Percentiles rank a stretch among this genome's conserved stretches.
phyloP scores from a whole-genome alignment of 768 basidiomycete genomes.

The Amanita polypyramis region DNA sequence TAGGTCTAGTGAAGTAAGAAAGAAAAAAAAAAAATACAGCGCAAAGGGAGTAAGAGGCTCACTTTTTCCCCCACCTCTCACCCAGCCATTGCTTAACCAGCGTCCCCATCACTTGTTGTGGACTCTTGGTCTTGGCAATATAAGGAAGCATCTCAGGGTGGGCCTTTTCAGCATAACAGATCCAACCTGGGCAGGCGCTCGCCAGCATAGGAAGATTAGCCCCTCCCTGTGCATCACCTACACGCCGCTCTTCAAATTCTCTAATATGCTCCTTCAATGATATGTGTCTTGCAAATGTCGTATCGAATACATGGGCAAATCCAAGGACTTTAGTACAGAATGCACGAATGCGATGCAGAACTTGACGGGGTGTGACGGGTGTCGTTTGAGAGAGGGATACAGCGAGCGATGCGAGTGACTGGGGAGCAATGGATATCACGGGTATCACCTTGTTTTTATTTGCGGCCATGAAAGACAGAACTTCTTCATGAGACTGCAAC shows the following conservation, averaged over 20 bases:
- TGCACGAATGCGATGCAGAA: constrained; percentile 60
- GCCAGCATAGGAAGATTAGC: constrained; percentile 83
- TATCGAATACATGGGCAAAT: constrained; percentile 83
- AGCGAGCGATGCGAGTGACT: constrained; percentile 74
- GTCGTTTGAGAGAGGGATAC: constrained; percentile 25
- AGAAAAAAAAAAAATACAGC: not conserved
- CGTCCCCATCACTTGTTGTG: constrained; percentile 90
- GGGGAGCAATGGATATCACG: constrained; percentile 83
- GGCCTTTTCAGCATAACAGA: constrained; percentile 98
- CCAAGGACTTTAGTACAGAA: constrained; percentile 64
- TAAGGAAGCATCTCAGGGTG: constrained; percentile 91
- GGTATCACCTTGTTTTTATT: constrained; percentile 44
- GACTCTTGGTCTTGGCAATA: constrained; percentile 80
- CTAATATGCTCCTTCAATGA: constrained; percentile 69
- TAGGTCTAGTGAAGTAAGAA: constrained; percentile 40
- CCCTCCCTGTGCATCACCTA: constrained; percentile 1
- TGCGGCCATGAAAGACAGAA: constrained; percentile 62
- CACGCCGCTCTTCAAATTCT: constrained; percentile 71
- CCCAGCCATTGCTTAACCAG: constrained; percentile 88
- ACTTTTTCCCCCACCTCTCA: constrained; percentile 55
- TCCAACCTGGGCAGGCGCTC: constrained; percentile 97
- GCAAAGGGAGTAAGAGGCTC: constrained; percentile 21
- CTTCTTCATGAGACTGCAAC: constrained; percentile 89
- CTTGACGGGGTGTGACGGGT: constrained; percentile 33
- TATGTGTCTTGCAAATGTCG: constrained; percentile 87